Evolutionary conservation across 2,329 filamentous ascomycete species (phyloP).

Genomic region (Microthyrium microscopicum): DNA sequence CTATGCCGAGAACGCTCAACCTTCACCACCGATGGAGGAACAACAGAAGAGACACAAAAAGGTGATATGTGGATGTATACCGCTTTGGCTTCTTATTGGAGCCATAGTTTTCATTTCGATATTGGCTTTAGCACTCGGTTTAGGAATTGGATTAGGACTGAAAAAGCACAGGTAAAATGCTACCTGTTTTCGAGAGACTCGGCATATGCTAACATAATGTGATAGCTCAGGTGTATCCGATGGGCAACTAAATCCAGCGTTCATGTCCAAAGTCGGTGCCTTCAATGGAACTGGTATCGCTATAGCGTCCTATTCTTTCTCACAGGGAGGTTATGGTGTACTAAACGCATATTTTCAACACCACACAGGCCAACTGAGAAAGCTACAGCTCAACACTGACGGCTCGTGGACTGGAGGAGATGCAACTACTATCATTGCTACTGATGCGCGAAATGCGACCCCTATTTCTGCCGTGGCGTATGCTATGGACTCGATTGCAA

Average conservation of each 20-base stretch:
- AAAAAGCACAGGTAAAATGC: conserved; percentile 1
- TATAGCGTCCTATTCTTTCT: conserved; percentile 8
- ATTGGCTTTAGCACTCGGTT: conserved; percentile 3
- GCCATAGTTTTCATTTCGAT: neutral
- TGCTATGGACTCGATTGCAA: conserved; percentile 7
- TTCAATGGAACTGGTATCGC: conserved; percentile 7
- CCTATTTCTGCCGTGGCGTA: conserved; percentile 8
- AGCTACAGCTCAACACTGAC: conserved; percentile 6
- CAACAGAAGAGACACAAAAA: no score
- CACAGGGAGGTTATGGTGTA: conserved; percentile 5
- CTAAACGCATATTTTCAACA: conserved; percentile 9
- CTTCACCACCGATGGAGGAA: no score
- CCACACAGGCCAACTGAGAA: conserved; percentile 4
- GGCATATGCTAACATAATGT: no score
- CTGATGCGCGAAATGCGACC: conserved; percentile 7
- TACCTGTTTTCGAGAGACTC: no score
- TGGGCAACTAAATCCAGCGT: conserved; percentile 4
- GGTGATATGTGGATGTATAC: conserved; percentile 4
- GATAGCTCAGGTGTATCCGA: no score
- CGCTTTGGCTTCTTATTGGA: neutral
- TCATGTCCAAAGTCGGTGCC: conserved; percentile 3
- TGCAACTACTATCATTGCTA: conserved; percentile 7
- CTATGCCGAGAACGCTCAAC: no score
- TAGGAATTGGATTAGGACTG: conserved; percentile 5
- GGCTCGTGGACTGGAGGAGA: conserved; percentile 7